phyloP scores from a whole-genome alignment of 495 filamentous ascomycete species.

The Haplographium delicatum region DNA sequence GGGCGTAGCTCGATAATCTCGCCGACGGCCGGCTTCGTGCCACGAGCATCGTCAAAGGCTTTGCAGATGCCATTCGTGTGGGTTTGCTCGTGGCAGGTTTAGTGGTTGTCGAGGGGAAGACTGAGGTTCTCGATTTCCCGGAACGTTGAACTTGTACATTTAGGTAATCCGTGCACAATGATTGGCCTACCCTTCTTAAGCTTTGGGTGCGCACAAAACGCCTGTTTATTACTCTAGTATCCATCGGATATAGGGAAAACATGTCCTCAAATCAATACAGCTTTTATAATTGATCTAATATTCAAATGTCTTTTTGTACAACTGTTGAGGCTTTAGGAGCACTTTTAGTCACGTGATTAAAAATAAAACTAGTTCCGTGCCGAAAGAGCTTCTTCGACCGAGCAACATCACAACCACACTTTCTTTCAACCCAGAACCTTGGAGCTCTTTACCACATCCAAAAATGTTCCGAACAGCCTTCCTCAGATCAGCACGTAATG shows the following conservation, averaged over 20 bases:
- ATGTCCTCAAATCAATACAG: too few species aligned
- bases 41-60: slow-evolving; percentile 48
- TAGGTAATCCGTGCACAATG: slow-evolving; percentile 10
- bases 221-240: too few species aligned
- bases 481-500: slow-evolving; percentile 56
- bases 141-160: slow-evolving; percentile 1
- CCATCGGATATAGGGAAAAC: too few species aligned
- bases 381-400: slow-evolving; percentile 12
- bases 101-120: slow-evolving; percentile 18
- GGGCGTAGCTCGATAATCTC: slow-evolving; percentile 10
- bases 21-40: slow-evolving; percentile 40
- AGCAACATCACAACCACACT: slow-evolving; percentile 13
- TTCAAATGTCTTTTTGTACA: too few species aligned
- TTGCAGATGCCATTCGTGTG: slow-evolving; percentile 49
- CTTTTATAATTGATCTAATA: too few species aligned
- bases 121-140: background rate
- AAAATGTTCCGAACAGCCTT: slow-evolving; percentile 84
- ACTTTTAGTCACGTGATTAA: slow-evolving; percentile 20
- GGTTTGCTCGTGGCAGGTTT: slow-evolving; percentile 27
- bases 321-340: too few species aligned
- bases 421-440: slow-evolving; percentile 16
- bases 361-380: slow-evolving; percentile 7
- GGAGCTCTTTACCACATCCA: slow-evolving; percentile 31
- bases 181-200: slow-evolving; percentile 18
- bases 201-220: background rate